Conservation (phyloP, 805 yeast species). For the Komagataella ulmi region DNA sequence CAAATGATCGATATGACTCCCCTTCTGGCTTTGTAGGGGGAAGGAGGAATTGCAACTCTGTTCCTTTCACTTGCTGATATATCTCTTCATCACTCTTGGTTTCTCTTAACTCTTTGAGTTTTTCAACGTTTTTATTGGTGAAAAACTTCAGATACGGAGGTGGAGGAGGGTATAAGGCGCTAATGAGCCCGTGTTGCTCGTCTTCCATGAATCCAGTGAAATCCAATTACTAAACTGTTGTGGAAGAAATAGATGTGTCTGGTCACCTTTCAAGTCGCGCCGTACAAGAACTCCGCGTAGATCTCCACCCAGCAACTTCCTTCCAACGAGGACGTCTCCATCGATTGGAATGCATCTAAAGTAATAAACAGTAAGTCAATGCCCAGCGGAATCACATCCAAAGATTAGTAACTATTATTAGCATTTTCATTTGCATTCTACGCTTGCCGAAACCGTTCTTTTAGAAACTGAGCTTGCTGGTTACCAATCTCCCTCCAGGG, state of each 20-base stretch:
- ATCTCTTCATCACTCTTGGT: conserved; percentile 15
- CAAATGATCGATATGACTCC: conserved; percentile 71
- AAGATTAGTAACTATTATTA: neutral
- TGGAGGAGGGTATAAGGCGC: conserved; percentile 90
- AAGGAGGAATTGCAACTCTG: conserved; percentile 37
- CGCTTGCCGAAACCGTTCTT: neutral
- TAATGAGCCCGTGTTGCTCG: conserved; percentile 13
- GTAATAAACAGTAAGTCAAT: no score
- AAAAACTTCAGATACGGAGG: conserved; percentile 72
- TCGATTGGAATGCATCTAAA: no score
- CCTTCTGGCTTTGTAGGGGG: conserved; percentile 58
- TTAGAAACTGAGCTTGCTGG: neutral
- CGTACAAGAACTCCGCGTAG: neutral
- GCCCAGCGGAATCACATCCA: neutral
- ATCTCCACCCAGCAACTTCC: neutral
- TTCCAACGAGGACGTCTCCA: neutral
- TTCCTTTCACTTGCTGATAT: conserved; percentile 11
- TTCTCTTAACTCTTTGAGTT: conserved; percentile 7
- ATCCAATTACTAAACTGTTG: neutral
- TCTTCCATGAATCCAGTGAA: conserved; percentile 3
- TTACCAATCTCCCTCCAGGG: no score
- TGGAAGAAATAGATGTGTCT: neutral
- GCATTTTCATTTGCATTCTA: neutral
- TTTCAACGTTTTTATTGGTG: conserved; percentile 45
- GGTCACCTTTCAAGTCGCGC: neutral